Percentiles rank a stretch among this genome's conserved stretches.
These are phyloP conservation scores for Teratosphaeria zuluensis DNA, from an alignment of 2,329 filamentous ascomycete genomes.

Conservation along the genomic window DNA sequence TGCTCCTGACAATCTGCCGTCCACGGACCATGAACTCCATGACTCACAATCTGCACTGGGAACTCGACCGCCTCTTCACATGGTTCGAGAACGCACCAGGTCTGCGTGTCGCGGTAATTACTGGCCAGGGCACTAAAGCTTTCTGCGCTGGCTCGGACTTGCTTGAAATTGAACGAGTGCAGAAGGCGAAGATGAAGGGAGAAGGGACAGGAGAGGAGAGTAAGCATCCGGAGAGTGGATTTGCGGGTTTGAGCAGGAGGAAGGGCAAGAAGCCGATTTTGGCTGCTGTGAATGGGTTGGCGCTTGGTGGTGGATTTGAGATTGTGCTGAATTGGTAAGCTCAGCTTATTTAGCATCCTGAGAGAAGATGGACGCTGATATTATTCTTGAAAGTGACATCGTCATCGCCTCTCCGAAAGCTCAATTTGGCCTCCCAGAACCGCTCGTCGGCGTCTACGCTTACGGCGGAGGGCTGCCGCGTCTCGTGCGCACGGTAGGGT, in stretches of 20 bases:
- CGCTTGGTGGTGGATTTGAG: constrained; percentile 47
- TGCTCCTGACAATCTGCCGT: too few species aligned
- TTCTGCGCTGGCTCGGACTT: constrained; percentile 48
- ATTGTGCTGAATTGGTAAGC: constrained; percentile 38
- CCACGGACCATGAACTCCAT: too few species aligned
- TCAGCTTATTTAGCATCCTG: too few species aligned
- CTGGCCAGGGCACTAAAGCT: constrained; percentile 41
- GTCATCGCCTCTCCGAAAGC: constrained; percentile 41
- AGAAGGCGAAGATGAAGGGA: not conserved
- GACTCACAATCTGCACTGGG: too few species aligned
- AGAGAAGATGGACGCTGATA: too few species aligned
- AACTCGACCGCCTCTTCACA: too few species aligned
- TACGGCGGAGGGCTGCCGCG: constrained; percentile 42
- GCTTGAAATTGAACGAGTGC: constrained; percentile 13
- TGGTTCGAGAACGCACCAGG: constrained; percentile 39
- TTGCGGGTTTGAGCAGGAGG: constrained; percentile 44
- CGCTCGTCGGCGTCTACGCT: constrained; percentile 41
- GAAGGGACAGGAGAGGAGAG: constrained; percentile 7
- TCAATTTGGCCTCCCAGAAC: constrained; percentile 43
- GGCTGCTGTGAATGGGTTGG: constrained; percentile 48
- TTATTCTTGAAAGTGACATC: constrained; percentile 27
- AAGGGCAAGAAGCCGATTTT: constrained; percentile 50
- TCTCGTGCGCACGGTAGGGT: constrained; percentile 38
- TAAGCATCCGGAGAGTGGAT: constrained; percentile 26
- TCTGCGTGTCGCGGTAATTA: constrained; percentile 30